Conservation (phyloP, 179 eudicot species). For the Heliamphora pulchella region DNA sequence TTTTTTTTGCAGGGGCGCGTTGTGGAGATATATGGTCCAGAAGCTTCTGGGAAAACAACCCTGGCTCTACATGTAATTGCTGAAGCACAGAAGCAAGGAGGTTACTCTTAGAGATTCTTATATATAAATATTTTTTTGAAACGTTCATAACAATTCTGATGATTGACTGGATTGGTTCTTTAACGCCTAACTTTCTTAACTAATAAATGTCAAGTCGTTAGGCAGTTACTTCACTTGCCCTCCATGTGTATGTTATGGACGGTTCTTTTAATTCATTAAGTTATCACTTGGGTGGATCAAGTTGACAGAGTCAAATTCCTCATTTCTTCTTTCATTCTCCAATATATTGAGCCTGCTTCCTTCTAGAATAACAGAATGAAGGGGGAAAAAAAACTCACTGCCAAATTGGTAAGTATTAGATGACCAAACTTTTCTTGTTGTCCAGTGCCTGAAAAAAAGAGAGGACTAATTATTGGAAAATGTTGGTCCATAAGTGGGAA, state of each 20-base stretch:
- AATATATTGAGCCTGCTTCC: neutral
- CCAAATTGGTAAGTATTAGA: neutral
- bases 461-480: too few relatives aligned
- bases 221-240: neutral
- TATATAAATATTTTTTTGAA: neutral
- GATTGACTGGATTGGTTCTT: slow-evolving; percentile 6
- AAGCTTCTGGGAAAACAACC: slow-evolving; percentile 82
- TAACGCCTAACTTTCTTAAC: neutral
- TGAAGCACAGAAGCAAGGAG: slow-evolving; percentile 68
- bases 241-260: neutral
- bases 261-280: neutral
- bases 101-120: slow-evolving; percentile 19
- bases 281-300: neutral
- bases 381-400: neutral
- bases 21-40: slow-evolving; percentile 75
- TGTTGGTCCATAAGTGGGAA: neutral
- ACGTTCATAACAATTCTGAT: neutral
- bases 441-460: neutral
- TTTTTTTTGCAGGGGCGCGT: slow-evolving; percentile 53
- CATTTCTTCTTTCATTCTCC: neutral
- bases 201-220: neutral
- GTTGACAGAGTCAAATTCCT: neutral
- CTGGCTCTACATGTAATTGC: slow-evolving; percentile 72
- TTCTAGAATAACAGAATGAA: neutral
- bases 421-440: neutral